Conservation (phyloP, 2,329 filamentous ascomycete species). For the Dactylellina drechsleri region DNA sequence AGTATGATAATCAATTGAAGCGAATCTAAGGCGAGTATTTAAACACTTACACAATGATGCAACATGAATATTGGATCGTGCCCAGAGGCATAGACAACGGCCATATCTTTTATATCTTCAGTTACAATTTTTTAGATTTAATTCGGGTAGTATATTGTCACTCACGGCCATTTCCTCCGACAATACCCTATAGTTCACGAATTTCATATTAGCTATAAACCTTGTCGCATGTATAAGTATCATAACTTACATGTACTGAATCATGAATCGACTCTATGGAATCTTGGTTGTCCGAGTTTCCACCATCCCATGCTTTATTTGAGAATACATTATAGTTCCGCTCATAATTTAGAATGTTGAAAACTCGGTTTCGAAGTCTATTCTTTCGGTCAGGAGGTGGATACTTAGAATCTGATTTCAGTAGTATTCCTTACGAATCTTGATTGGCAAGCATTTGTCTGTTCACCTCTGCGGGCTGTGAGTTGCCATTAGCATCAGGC, state of each 20-base stretch:
- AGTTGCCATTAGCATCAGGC: constrained; percentile 29
- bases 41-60: constrained; percentile 42
- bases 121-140: background rate
- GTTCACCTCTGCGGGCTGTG: constrained; percentile 33
- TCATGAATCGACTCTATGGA: constrained; percentile 50
- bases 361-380: constrained; percentile 50
- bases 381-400: background rate
- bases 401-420: background rate
- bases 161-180: constrained; percentile 47
- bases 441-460: constrained; percentile 43
- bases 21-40: background rate
- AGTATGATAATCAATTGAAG: background rate
- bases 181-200: constrained; percentile 23
- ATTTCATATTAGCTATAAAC: background rate
- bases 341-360: constrained; percentile 45
- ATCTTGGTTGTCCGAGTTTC: constrained; percentile 43
- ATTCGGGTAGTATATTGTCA: background rate
- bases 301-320: constrained; percentile 52
- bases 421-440: constrained; percentile 22
- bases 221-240: background rate
- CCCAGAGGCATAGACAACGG: constrained; percentile 31
- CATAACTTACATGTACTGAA: constrained; percentile 34
- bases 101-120: constrained; percentile 43
- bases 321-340: constrained; percentile 41
- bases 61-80: constrained; percentile 42